Percentiles rank a stretch among this genome's conserved stretches.
phyloP scores from a whole-genome alignment of 1,284 basidiomycete genomes.

The Omphalotus olearius region DNA sequence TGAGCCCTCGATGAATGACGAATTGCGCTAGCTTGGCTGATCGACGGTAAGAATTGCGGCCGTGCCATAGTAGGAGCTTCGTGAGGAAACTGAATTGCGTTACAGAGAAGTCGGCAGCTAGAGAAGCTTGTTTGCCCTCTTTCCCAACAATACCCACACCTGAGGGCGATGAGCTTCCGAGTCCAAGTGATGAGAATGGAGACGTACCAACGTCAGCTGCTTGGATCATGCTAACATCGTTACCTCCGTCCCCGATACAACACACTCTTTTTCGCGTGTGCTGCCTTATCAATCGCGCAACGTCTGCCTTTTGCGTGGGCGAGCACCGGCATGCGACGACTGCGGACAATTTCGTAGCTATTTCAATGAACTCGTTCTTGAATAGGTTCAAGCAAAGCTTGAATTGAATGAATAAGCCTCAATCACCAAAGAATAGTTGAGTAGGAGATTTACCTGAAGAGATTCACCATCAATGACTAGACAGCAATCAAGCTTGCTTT shows the following conservation, averaged over 20 bases:
- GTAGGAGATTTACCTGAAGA: background rate
- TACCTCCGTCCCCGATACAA: conserved; percentile 95
- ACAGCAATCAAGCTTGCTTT: conserved; percentile 94
- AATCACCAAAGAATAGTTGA: background rate
- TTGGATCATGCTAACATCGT: conserved; percentile 96
- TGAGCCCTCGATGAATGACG: conserved; percentile 96
- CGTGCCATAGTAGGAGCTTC: conserved; percentile 95
- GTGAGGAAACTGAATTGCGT: conserved; percentile 95
- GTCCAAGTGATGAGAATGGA: background rate
- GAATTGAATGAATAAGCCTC: background rate
- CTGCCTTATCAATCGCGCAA: conserved; percentile 86
- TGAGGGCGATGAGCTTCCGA: conserved; percentile 5
- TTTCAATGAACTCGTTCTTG: conserved; percentile 91
- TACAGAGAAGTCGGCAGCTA: conserved; percentile 97
- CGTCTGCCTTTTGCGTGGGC: conserved; percentile 85
- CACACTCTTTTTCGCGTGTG: conserved; percentile 94
- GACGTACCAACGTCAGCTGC: conserved; percentile 87
- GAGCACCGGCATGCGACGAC: conserved; percentile 98
- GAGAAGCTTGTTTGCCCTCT: conserved; percentile 96
- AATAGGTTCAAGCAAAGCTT: conserved; percentile 88
- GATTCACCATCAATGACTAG: conserved; percentile 87
- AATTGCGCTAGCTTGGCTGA: conserved; percentile 98
- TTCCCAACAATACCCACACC: conserved; percentile 98
- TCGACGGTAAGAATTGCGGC: conserved; percentile 96
- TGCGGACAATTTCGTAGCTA: conserved; percentile 92